Evolutionary conservation across 169 alveolate species (phyloP).

Genomic region (Cryptosporidium felis): DNA sequence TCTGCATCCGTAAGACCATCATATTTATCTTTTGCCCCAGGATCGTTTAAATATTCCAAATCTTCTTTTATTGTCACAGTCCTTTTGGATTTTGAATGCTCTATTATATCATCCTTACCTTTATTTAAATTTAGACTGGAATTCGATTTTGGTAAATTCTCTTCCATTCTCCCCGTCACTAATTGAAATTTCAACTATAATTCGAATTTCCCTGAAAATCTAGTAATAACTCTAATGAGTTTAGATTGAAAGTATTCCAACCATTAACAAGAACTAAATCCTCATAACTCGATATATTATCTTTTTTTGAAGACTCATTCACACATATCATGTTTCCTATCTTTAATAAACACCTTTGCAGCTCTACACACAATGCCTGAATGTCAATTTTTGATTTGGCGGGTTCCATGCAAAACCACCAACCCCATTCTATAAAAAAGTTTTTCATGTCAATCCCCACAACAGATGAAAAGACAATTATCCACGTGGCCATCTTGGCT

Average conservation of each 20-base stretch:
- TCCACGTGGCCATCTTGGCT: conserved; percentile 35
- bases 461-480: conserved; percentile 35
- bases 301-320: conserved; percentile 1
- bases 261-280: conserved; percentile 30
- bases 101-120: neutral
- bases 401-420: conserved; percentile 64
- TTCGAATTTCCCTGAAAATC: neutral
- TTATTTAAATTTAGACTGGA: neutral
- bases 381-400: conserved; percentile 46
- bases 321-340: neutral
- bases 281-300: conserved; percentile 1
- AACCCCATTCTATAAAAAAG: conserved; percentile 58
- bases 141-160: neutral
- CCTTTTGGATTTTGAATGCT: neutral
- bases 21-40: neutral
- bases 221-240: conserved; percentile 9
- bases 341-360: conserved; percentile 7
- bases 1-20: conserved; percentile 55
- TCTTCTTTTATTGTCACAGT: neutral
- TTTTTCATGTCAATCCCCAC: neutral
- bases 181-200: neutral
- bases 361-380: conserved; percentile 31
- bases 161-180: conserved; percentile 4
- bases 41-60: neutral
- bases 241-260: conserved; percentile 9